phyloP scores from a whole-genome alignment of 805 yeast genomes.

The Yarrowia sp. region DNA sequence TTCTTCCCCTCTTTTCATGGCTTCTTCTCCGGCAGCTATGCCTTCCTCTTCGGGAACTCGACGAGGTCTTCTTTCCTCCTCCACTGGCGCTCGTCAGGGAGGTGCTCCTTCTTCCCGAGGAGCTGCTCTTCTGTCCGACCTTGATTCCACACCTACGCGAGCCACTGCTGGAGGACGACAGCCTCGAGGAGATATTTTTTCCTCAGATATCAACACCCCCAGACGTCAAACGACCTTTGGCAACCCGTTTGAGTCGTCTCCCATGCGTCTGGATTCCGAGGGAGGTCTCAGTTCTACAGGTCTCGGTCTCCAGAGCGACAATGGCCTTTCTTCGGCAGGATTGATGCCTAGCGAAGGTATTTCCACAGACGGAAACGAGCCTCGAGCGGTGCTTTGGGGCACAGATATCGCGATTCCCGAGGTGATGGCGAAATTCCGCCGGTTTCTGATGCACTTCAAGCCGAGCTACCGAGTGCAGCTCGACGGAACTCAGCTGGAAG shows the following conservation, averaged over 20 bases:
- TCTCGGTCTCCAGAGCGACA: slow-evolving; percentile 6
- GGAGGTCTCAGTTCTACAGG: slow-evolving; percentile 7
- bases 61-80: neutral
- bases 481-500: slow-evolving; percentile 49
- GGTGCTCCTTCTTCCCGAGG: slow-evolving; percentile 14
- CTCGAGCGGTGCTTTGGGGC: slow-evolving; percentile 96
- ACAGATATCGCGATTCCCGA: slow-evolving; percentile 94
- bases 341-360: slow-evolving; percentile 9
- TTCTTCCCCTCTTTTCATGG: slow-evolving; percentile 12
- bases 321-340: neutral
- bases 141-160: slow-evolving; percentile 23
- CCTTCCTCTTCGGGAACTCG: slow-evolving; percentile 4
- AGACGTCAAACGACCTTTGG: slow-evolving; percentile 59
- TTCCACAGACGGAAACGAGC: slow-evolving; percentile 61
- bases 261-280: slow-evolving; percentile 24
- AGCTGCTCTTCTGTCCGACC: slow-evolving; percentile 7
- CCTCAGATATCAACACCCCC: slow-evolving; percentile 70
- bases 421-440: slow-evolving; percentile 77
- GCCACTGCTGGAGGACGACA: slow-evolving; percentile 40
- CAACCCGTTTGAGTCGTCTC: slow-evolving; percentile 20
- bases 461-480: slow-evolving; percentile 71
- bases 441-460: slow-evolving; percentile 84
- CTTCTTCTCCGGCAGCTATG: slow-evolving; percentile 6
- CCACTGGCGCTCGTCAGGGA: slow-evolving; percentile 11
- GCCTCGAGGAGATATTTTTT: slow-evolving; percentile 79